Conservation (phyloP, 257 asterid genomes). For the Ligustrum vulgare region DNA sequence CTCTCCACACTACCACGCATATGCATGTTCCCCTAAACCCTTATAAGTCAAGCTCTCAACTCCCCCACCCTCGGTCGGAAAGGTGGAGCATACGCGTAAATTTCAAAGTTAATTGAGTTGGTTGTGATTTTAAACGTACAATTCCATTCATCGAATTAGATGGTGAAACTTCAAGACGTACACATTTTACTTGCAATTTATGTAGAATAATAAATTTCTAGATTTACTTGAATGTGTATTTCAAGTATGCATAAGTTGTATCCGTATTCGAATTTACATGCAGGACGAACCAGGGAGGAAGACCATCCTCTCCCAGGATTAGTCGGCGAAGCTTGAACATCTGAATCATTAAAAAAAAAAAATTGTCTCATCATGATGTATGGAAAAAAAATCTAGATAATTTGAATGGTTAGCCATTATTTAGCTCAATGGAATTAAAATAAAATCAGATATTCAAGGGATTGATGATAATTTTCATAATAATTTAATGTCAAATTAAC, state of each 20-base stretch:
- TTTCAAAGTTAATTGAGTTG: slow-evolving; percentile 37
- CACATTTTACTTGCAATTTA: neutral
- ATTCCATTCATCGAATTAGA: slow-evolving; percentile 8
- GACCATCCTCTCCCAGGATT: too few relatives aligned
- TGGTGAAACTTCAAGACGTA: too few relatives aligned
- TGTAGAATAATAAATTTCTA: too few relatives aligned
- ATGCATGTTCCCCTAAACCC: slow-evolving; percentile 32
- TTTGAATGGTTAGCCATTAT: neutral
- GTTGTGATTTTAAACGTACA: slow-evolving; percentile 17
- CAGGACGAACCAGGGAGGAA: too few relatives aligned
- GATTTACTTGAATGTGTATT: too few relatives aligned
- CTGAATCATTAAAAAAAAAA: too few relatives aligned
- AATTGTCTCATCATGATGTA: too few relatives aligned
- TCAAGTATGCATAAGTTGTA: too few relatives aligned
- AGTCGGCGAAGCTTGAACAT: too few relatives aligned
- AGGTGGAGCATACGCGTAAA: slow-evolving; percentile 13
- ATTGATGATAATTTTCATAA: neutral
- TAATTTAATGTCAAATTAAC: neutral
- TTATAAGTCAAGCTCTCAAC: slow-evolving; percentile 13
- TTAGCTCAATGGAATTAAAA: neutral
- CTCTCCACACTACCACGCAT: slow-evolving; percentile 29
- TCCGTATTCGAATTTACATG: too few relatives aligned
- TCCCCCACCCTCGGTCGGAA: neutral
- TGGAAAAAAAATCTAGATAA: neutral
- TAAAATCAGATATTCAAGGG: slow-evolving; percentile 1